Evolutionary conservation across 352 stramenopile genomes (phyloP), one percentile per base, ranked within the genome.

Genomic region (Thalassiosira mediterranea): DNA sequence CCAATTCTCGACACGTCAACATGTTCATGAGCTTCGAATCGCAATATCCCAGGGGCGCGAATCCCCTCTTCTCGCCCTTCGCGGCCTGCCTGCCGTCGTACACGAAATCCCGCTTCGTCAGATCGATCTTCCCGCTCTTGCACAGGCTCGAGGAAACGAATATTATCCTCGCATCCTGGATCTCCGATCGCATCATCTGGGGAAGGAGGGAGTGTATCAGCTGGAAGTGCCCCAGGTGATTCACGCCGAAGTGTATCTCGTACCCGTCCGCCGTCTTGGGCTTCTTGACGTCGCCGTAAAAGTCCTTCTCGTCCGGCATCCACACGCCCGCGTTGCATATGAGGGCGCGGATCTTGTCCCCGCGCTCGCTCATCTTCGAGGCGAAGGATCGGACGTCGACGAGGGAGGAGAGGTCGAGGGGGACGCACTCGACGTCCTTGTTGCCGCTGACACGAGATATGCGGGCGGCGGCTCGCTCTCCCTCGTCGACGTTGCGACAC

Each of bases 21-120:
- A 61, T 56, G 71, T 84, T 84, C 60, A 80, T 77, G 5, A 84
- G 37, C 51, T 84, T 84, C 40, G 54, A 70, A 80, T 84, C 75
- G 38, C 75, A 84, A 58, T 84, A 84, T 25, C 68, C 75, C 15
- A 52, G 63, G 10, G 70, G 75, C 21, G 75, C 75, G 68, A 81
- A 80, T 29, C 34, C 59, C 11, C 56, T 72, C 32, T 65, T 68
- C 7, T 72, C 57, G 2, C 32, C 51, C 21, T 48, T 46, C 19
- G 15, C 17, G 11, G 29, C 17, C 3, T 17, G 4, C 37, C 75
- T 49, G 42, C 61, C 63, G 19, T 72, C 26, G n/a, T 69, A 37
- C 0, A 84, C 28, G 63, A 80, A 79, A 42, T 84, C 70, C n/a
- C 31, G 23, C 26, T 13, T 59, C 57, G 48, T 31, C 49, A 77